These are phyloP conservation scores for Exobasidium cylindrosporum DNA, from an alignment of 1,284 basidiomycete species.

Conservation along the genomic window DNA sequence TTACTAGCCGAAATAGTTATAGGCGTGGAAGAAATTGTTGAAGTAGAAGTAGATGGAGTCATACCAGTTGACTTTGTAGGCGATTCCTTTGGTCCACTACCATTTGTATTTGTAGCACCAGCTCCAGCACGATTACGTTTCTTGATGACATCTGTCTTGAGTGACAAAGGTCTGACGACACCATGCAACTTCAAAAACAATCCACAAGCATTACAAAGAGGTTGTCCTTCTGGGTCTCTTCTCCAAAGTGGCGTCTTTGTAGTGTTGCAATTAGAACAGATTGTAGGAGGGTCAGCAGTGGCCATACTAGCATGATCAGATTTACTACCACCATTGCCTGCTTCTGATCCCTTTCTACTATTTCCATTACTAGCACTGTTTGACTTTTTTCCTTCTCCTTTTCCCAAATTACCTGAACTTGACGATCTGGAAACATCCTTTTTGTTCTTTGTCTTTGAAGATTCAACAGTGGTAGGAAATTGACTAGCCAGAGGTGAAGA, in stretches of 20 bases:
- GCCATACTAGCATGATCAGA: slow-evolving; percentile 25
- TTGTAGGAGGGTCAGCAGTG: slow-evolving; percentile 61
- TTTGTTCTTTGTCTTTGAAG: slow-evolving; percentile 11
- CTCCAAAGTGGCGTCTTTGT: slow-evolving; percentile 94
- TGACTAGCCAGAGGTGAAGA: slow-evolving; percentile 27
- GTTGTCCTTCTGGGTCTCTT: slow-evolving; percentile 89
- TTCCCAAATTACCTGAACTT: slow-evolving; percentile 26
- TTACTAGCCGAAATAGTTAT: background rate
- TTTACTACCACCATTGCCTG: background rate
- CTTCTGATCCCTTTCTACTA: background rate
- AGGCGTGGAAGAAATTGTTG: background rate
- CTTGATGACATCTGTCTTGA: slow-evolving; percentile 97
- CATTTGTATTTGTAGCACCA: background rate
- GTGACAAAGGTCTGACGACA: slow-evolving; percentile 83
- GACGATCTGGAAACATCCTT: slow-evolving; percentile 13
- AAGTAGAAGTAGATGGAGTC: background rate
- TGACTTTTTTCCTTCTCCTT: slow-evolving; percentile 20
- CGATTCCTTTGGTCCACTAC: background rate
- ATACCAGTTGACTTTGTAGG: background rate
- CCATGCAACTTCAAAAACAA: slow-evolving; percentile 80
- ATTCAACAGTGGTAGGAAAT: slow-evolving; percentile 21
- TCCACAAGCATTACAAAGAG: slow-evolving; percentile 65
- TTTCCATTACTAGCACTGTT: background rate
- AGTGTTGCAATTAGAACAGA: slow-evolving; percentile 91
- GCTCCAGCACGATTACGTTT: slow-evolving; percentile 63